Evolutionary conservation across 768 basidiomycete genomes (phyloP), one percentile per base, ranked within the genome.

Genomic region (Agrocybe pediades): DNA sequence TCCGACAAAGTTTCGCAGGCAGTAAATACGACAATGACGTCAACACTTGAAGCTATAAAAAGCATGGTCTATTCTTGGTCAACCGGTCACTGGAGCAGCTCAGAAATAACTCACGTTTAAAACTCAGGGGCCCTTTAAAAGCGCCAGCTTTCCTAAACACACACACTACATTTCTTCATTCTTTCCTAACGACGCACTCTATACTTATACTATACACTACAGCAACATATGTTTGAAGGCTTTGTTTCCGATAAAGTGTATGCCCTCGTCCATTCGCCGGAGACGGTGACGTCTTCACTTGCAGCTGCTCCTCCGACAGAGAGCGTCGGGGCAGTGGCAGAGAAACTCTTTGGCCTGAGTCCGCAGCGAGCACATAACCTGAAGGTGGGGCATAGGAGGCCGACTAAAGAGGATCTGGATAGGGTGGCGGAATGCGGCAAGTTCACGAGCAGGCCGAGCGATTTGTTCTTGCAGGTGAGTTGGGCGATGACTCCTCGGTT

Each of bases 381-480:
- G 9, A 50, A 51, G 26, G 49, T 56, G 3, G 49, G 55, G 9
- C 39, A 56, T 19, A 44, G 26, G 16, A 33, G 46, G 2, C 44
- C 43, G 4, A 41, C 49, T 2, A 44, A 36, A 6, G 49, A 42
- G 20, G 55, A 56, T 47, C 49, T 56, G 11, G 55, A 56, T 45
- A 33, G 55, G 8, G 41, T 56, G 8, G 55, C 45, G 13, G 49
- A 51, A 30, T 56, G 55, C 15, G 55, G 54, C 16, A 43, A 39
- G 42, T 55, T 55, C 19, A 49, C 42, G 5, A 55, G 30, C 15
- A 55, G 54, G 27, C 54, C 54, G 17, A 55, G 54, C 44, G 54
- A 55, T 45, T 41, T 55, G 17, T 55, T 55, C 17, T 43, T 55
- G 3, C 47, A 55, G 47, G 54, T 55, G 23, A 19, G 54, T 24